Evolutionary conservation across 169 alveolate genomes (phyloP).

Genomic region (Cryptosporidium sp.): DNA sequence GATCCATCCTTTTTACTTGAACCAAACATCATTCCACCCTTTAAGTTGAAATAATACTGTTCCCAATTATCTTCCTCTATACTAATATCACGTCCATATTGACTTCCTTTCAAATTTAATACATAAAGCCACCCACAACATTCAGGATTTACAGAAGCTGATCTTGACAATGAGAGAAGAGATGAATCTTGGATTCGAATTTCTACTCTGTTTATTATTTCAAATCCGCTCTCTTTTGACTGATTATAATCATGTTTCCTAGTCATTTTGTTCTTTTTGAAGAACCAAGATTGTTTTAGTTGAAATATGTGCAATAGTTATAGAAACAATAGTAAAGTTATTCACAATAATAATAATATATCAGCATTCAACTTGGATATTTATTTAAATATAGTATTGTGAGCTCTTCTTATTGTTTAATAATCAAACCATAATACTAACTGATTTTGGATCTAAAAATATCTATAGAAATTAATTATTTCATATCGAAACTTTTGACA

Average conservation of each 20-base stretch:
- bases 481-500: not conserved
- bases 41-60: constrained; percentile 49
- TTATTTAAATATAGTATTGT: no score
- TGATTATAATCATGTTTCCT: constrained; percentile 15
- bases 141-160: constrained; percentile 62
- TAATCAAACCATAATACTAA: not conserved
- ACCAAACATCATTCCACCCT: constrained; percentile 75
- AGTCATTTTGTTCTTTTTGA: constrained; percentile 1
- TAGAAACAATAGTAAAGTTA: no score
- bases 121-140: constrained; percentile 75
- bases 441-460: not conserved
- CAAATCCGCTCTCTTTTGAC: constrained; percentile 29
- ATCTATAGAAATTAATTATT: not conserved
- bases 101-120: constrained; percentile 27
- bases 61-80: constrained; percentile 65
- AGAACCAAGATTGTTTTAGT: not conserved
- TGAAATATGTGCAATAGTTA: no score
- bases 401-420: not conserved
- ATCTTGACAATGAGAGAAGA: constrained; percentile 56
- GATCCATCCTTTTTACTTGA: constrained; percentile 74
- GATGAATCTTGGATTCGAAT: constrained; percentile 73
- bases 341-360: not conserved
- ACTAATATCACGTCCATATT: not conserved
- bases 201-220: constrained; percentile 56
- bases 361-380: not conserved